Evolutionary conservation across 2,329 filamentous ascomycete species (phyloP).

Genomic region (Colletotrichum costaricense): DNA sequence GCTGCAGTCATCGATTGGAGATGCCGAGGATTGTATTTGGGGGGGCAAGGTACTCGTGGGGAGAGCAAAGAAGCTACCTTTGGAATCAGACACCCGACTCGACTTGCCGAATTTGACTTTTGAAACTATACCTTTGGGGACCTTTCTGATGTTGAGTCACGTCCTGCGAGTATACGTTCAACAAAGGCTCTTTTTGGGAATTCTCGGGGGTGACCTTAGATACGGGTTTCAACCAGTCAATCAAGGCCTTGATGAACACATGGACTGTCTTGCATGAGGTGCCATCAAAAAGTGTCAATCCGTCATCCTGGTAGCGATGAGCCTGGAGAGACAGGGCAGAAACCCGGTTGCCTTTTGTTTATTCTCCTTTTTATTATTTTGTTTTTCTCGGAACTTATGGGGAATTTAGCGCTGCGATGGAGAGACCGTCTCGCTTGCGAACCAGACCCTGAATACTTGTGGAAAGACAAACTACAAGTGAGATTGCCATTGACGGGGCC

Average conservation of each 20-base stretch:
- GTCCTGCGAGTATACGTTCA: neutral
- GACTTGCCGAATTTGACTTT: neutral
- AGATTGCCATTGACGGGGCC: neutral
- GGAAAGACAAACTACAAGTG: neutral
- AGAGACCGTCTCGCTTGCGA: neutral
- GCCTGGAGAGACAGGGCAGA: neutral
- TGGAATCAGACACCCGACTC: neutral
- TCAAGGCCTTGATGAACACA: slow-evolving; percentile 9
- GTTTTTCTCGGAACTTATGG: neutral
- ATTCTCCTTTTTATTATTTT: neutral
- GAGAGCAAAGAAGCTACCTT: neutral
- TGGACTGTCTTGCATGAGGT: slow-evolving; percentile 26
- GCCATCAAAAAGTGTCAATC: neutral
- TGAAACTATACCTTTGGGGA: neutral
- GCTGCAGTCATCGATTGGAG: slow-evolving; percentile 2
- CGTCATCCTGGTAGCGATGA: neutral
- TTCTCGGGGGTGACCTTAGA: neutral
- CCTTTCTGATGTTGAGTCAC: slow-evolving; percentile 19
- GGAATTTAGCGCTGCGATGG: neutral
- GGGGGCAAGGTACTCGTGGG: neutral
- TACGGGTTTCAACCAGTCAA: slow-evolving; percentile 14
- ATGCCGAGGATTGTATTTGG: neutral
- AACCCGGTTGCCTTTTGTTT: neutral
- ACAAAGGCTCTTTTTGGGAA: neutral
- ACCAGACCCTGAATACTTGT: neutral